Base-by-base conservation (phyloP, 768 basidiomycete genomes). In the Termitomyces sp. region DNA sequence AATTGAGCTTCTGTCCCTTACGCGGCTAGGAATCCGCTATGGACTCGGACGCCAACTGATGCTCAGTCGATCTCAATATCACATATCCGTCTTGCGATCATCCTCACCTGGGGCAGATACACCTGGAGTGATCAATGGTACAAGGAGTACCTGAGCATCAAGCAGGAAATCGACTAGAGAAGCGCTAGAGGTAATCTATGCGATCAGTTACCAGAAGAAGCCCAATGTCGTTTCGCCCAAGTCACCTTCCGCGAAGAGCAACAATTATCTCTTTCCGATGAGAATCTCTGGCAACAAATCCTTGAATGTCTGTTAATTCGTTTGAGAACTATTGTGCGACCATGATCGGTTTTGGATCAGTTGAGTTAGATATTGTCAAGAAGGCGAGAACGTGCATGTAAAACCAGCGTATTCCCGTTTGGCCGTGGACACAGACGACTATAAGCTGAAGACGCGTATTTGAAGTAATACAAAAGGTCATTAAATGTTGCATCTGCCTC, bases 381-480 rank as follows among this genome's bases (percentile, higher is more conserved):
- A 46, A 10, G n/a, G 38, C 18, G 23, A 52, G 33, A 41, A 58
- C 66, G 12, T 13, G 72, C 75, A 63, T 71, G 67, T 7, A 68
- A 50, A 28, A 82, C 77, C 33, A 79, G 70, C 33, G 70, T 68
- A 33, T 79, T 79, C 26, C 82, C 81, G 63, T 82, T 82, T 2
- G 82, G 83, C 13, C 74, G 72, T 6, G 76, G 75, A 58, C 83
- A 84, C 23, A 81, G 56, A 0, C 69, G 50, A 35, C 61, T 68
- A 58, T 83, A 83, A 4, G 79, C 78, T 6, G 81, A 81, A 12
- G 82, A 79, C 1, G 83, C 79, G 59, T 82, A 83, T 67, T 82
- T 81, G 74, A 82, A 80, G 70, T 83, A 83, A 61, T 77, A 75
- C 1, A 81, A 67, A 6, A 84, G 71, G 56, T 82, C 74, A 36